Conservation (phyloP, 768 basidiomycete species). For the Coprinellus micaceus region DNA sequence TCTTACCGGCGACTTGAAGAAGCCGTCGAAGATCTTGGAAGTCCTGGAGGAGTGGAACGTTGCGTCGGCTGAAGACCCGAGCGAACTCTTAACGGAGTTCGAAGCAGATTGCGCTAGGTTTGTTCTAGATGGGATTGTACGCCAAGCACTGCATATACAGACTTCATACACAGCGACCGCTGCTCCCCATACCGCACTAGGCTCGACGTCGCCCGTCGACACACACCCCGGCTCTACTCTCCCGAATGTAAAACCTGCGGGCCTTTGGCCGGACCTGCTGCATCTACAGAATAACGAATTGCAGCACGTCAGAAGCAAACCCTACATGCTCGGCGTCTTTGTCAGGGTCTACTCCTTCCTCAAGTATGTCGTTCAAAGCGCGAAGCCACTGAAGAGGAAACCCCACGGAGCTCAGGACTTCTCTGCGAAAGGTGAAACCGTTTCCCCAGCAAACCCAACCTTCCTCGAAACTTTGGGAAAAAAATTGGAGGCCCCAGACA, state of each 20-base stretch:
- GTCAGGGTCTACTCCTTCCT: slow-evolving; percentile 55
- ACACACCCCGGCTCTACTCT: no score
- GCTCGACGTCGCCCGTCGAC: no score
- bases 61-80: slow-evolving; percentile 3
- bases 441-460: neutral
- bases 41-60: slow-evolving; percentile 1
- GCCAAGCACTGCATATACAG: slow-evolving; percentile 36
- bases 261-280: slow-evolving; percentile 48
- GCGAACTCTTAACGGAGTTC: slow-evolving; percentile 40
- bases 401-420: neutral
- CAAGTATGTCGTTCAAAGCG: slow-evolving; percentile 27
- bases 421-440: neutral
- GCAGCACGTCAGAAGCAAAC: slow-evolving; percentile 39
- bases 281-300: slow-evolving; percentile 59
- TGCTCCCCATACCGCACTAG: no score
- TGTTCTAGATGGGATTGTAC: slow-evolving; percentile 48
- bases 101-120: slow-evolving; percentile 59
- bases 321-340: slow-evolving; percentile 49
- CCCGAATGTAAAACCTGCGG: slow-evolving; percentile 12
- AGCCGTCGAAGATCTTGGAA: neutral
- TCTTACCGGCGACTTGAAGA: neutral
- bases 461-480: slow-evolving; percentile 15
- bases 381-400: neutral
- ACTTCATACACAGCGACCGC: slow-evolving; percentile 16
- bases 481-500: slow-evolving; percentile 38